Conservation (phyloP, 1,139 yeast genomes). For the Debaryomyces udenii region DNA sequence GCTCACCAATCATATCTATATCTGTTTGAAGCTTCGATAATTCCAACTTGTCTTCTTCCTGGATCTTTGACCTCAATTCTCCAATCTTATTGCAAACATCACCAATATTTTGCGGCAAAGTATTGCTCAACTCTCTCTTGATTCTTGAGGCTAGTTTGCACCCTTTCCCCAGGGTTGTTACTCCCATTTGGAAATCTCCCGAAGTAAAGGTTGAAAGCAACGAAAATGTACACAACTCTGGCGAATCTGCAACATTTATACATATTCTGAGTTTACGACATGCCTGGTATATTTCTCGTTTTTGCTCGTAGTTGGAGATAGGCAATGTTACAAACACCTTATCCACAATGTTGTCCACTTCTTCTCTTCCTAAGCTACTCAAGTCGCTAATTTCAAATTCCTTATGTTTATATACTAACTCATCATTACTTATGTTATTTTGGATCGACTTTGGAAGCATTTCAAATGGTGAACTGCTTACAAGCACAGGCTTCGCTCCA, state of each 20-base stretch:
- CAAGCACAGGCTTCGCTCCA: conserved; percentile 61
- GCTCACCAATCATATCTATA: conserved; percentile 50
- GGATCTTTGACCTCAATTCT: conserved; percentile 57
- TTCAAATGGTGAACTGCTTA: conserved; percentile 28
- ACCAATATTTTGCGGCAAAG: conserved; percentile 72
- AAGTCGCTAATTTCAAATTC: conserved; percentile 40
- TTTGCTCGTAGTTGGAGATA: conserved; percentile 25
- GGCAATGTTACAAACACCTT: conserved; percentile 67
- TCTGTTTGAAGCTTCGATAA: conserved; percentile 19
- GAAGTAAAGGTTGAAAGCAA: conserved; percentile 69
- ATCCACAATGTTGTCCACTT: conserved; percentile 69
- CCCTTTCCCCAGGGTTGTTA: conserved; percentile 88
- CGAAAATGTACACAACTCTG: conserved; percentile 75
- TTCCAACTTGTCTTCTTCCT: conserved; percentile 51
- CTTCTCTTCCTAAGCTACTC: conserved; percentile 59
- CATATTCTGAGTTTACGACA: conserved; percentile 76
- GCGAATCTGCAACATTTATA: conserved; percentile 74
- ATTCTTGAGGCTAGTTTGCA: conserved; percentile 83
- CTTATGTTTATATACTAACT: conserved; percentile 35
- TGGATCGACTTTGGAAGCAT: conserved; percentile 27
- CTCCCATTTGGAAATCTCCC: conserved; percentile 80
- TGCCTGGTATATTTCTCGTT: conserved; percentile 42
- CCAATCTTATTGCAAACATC: conserved; percentile 73
- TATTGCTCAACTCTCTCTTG: conserved; percentile 68
- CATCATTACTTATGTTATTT: conserved; percentile 23